Base-by-base conservation (phyloP, 345 rosid species). In the Aquilaria malaccensis region DNA sequence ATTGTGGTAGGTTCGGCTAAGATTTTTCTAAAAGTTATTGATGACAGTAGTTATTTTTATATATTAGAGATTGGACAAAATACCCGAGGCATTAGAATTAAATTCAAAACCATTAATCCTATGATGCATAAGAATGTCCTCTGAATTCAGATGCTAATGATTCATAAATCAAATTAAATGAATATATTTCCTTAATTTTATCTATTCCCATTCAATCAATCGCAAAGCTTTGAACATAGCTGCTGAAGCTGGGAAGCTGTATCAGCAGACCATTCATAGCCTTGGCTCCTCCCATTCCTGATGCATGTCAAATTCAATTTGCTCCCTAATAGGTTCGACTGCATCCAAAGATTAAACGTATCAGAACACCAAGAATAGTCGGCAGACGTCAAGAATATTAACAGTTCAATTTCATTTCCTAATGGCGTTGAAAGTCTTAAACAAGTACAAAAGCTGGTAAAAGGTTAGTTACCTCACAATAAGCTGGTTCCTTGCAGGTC, bases 291-390 rank as follows among this genome's bases (percentile, higher is more conserved):
- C 52, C 96, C 82, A 0, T 68, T 76, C 47, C 73, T 70, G 2
- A 70, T 37, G 80, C 98, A 93, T 7, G 94, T 84, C 82, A 89
- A 50, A 74, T 83, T 80, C 63, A 84, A 60, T 41, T 77, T 73
- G 59, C 67, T 74, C 65, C 89, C 88, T 0, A 73, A 11, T 60
- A 70, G 72, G 59, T 52, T 80, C 14, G 79, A 70, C 98, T 87
- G 88, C 81, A 86, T 50, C 50, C 45, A 29, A 60, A n/a, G 1
- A 32, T 14, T 13, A 3, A 29, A 9, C 30, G 14, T 2, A 30
- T 6, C n/a, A 50, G 32, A 56, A 57, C 61, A 30, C 9, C 31
- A 33, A 59, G 10, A 13, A 52, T 13, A 11, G 22, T 22, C 22
- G 22, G 22, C 22, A 22, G 22, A 22, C 22, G 22, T 10, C 31